These are phyloP conservation scores for Chaetoceros tenuissimus DNA, from an alignment of 108 stramenopile genomes.

Conservation along the genomic window DNA sequence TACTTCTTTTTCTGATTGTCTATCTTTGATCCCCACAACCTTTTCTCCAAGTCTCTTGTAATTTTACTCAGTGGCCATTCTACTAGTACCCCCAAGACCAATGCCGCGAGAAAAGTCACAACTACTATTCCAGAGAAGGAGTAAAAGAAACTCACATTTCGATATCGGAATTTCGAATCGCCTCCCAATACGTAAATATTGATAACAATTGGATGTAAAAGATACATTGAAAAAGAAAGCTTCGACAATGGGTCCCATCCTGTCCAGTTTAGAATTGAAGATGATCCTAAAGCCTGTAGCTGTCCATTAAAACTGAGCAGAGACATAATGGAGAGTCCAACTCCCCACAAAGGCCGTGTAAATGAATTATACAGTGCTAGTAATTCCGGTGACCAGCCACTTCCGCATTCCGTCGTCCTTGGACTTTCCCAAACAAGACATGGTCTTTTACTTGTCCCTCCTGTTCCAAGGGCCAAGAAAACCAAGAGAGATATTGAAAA, in stretches of 20 bases:
- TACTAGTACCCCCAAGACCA: slow-evolving; percentile 17
- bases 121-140: slow-evolving; percentile 20
- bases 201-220: slow-evolving; percentile 51
- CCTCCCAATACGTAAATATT: slow-evolving; percentile 32
- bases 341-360: slow-evolving; percentile 26
- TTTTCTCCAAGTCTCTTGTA: neutral
- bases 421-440: neutral
- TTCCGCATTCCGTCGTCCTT: neutral
- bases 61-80: slow-evolving; percentile 23
- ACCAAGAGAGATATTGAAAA: neutral
- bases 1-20: too few species aligned
- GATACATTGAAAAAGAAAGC: slow-evolving; percentile 36
- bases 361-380: slow-evolving; percentile 18
- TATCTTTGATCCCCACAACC: neutral
- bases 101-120: slow-evolving; percentile 26
- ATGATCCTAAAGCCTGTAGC: slow-evolving; percentile 4
- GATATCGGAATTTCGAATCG: slow-evolving; percentile 24
- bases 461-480: neutral
- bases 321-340: neutral
- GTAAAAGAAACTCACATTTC: slow-evolving; percentile 23
- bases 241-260: slow-evolving; percentile 43
- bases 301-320: neutral
- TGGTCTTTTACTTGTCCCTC: neutral
- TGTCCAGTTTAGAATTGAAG: slow-evolving; percentile 23
- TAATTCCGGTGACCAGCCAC: slow-evolving; percentile 8